These are phyloP conservation scores for Mortierella sp. DNA, from an alignment of 371 early-diverging fungal species.

Conservation along the genomic window DNA sequence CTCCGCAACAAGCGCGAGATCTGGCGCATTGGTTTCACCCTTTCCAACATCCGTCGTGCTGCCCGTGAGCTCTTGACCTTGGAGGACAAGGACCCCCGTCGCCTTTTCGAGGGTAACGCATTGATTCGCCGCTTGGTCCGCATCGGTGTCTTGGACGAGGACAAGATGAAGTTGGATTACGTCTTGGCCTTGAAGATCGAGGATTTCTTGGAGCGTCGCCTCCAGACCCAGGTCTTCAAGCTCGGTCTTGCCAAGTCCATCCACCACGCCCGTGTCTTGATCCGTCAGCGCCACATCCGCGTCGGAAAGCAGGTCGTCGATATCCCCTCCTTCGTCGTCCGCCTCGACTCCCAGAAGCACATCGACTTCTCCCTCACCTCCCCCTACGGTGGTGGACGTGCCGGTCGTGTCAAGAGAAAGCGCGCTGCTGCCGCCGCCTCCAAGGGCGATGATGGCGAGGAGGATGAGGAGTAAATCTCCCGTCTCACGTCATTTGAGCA, in stretches of 20 bases:
- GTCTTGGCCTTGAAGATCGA: slow-evolving; percentile 98
- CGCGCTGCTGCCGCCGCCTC: slow-evolving; percentile 75
- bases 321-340: slow-evolving; percentile 96
- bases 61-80: slow-evolving; percentile 99
- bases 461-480: slow-evolving; percentile 55
- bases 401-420: slow-evolving; percentile 98
- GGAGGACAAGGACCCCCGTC: slow-evolving; percentile 96
- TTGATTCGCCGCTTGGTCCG: slow-evolving; percentile 98
- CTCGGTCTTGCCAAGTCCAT: slow-evolving; percentile 98
- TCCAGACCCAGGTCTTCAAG: slow-evolving; percentile 99
- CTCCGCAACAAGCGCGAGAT: slow-evolving; percentile 99
- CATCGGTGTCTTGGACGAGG: slow-evolving; percentile 97
- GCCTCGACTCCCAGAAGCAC: slow-evolving; percentile 95
- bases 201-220: slow-evolving; percentile 99
- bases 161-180: slow-evolving; percentile 98
- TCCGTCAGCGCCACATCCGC: slow-evolving; percentile 98
- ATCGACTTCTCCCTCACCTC: slow-evolving; percentile 98
- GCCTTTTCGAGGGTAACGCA: slow-evolving; percentile 99
- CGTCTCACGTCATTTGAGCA: slow-evolving; percentile 9
- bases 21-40: slow-evolving; percentile 97
- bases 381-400: slow-evolving; percentile 98
- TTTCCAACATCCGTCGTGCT: slow-evolving; percentile 99
- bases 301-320: slow-evolving; percentile 99
- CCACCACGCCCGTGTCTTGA: slow-evolving; percentile 99
- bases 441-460: slow-evolving; percentile 76